Evolutionary conservation across 148 eudicot genomes (phyloP).

Genomic region (Arbutus unedo): DNA sequence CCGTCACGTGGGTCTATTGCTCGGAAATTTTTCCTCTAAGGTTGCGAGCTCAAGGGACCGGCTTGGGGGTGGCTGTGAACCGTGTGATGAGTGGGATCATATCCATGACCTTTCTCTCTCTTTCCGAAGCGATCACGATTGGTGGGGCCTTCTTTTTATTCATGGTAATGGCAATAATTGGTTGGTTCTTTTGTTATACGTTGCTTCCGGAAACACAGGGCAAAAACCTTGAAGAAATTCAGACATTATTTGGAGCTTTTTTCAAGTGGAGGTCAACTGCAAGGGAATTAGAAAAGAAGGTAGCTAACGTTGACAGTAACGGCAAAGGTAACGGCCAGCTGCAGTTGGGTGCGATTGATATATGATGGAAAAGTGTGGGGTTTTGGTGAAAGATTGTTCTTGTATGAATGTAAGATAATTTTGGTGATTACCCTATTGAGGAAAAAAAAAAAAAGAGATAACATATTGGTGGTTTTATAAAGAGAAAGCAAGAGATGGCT

Average conservation of each 20-base stretch:
- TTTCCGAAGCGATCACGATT: conserved; percentile 40
- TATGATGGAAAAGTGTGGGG: no score
- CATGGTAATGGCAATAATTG: conserved; percentile 34
- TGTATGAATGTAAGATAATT: no score
- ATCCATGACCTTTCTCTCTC: conserved; percentile 37
- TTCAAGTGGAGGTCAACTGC: background rate
- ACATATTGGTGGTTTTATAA: no score
- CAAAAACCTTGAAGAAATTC: background rate
- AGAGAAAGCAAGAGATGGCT: no score
- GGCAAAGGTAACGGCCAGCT: no score
- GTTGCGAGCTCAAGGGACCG: conserved; percentile 30
- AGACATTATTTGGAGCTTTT: background rate
- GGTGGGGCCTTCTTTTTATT: conserved; percentile 69
- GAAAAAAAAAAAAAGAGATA: no score
- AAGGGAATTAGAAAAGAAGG: background rate
- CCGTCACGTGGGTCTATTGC: conserved; percentile 11
- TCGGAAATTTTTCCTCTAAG: conserved; percentile 18
- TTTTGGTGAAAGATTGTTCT: no score
- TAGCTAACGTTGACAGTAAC: no score
- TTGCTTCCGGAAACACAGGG: conserved; percentile 14
- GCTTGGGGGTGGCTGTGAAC: conserved; percentile 29
- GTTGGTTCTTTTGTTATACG: conserved; percentile 28
- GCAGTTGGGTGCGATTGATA: no score
- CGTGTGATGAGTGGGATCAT: conserved; percentile 27
- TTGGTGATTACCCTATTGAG: no score